Evolutionary conservation across 148 eudicot genomes (phyloP).

Genomic region (Pouteria glomerata): DNA sequence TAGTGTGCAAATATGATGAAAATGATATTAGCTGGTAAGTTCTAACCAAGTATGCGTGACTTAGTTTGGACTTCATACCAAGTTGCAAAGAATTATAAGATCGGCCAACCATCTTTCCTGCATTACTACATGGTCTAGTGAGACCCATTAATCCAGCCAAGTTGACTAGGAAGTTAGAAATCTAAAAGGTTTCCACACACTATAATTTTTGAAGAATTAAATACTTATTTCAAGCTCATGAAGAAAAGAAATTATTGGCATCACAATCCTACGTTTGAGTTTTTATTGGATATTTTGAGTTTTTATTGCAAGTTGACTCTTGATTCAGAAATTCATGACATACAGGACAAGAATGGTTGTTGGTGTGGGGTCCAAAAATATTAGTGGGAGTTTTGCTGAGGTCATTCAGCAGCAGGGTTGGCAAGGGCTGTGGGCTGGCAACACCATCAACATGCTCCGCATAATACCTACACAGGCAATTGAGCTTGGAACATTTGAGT

Average conservation of each 20-base stretch:
- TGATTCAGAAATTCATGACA: slow-evolving; percentile 17
- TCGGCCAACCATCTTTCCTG: background rate
- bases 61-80: background rate
- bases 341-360: slow-evolving; percentile 98
- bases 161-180: background rate
- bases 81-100: background rate
- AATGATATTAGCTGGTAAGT: background rate
- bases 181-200: background rate
- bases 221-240: background rate
- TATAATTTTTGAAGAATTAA: background rate
- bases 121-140: too few relatives aligned
- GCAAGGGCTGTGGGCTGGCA: slow-evolving; percentile 96
- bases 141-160: background rate
- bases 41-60: background rate
- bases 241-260: background rate
- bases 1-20: background rate
- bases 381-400: slow-evolving; percentile 69
- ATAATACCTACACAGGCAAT: slow-evolving; percentile 94
- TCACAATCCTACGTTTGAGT: slow-evolving; percentile 3
- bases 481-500: slow-evolving; percentile 91
- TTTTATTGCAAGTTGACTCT: slow-evolving; percentile 10
- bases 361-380: slow-evolving; percentile 81
- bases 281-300: background rate
- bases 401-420: slow-evolving; percentile 76
- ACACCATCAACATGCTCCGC: slow-evolving; percentile 87